phyloP scores from a whole-genome alignment of 805 yeast genomes.

The Ogataea naganishii region DNA sequence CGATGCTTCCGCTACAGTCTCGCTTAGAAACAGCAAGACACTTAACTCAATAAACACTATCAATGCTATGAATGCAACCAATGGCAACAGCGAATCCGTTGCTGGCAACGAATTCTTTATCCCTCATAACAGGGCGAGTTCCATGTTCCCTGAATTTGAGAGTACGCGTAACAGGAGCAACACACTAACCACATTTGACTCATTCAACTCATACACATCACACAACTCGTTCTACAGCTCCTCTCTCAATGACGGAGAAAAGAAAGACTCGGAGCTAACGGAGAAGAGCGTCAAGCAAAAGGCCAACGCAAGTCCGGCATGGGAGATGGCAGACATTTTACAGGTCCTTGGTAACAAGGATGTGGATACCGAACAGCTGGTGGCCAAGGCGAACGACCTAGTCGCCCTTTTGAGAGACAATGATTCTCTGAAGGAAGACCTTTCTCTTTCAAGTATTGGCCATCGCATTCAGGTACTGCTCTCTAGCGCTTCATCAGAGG shows the following conservation, averaged over 20 bases:
- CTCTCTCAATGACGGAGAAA: constrained; percentile 8
- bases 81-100: neutral
- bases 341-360: constrained; percentile 47
- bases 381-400: constrained; percentile 59
- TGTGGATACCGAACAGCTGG: constrained; percentile 37
- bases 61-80: neutral
- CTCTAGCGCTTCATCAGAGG: constrained; percentile 46
- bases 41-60: neutral
- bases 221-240: constrained; percentile 8
- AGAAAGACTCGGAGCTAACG: constrained; percentile 3
- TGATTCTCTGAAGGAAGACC: constrained; percentile 55
- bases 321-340: constrained; percentile 55
- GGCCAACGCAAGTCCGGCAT: constrained; percentile 36
- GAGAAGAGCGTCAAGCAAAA: constrained; percentile 2
- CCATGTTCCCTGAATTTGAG: constrained; percentile 11
- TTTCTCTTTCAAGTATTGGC: constrained; percentile 50
- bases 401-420: constrained; percentile 45
- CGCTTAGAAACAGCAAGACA: neutral
- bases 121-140: constrained; percentile 1
- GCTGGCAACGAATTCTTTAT: neutral
- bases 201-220: constrained; percentile 11
- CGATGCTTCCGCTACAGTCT: neutral
- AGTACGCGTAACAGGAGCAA: constrained; percentile 15
- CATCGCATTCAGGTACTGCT: constrained; percentile 53
- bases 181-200: constrained; percentile 11